Evolutionary conservation across 2,329 filamentous ascomycete species (phyloP).

Genomic region (Colletotrichum simmondsii): DNA sequence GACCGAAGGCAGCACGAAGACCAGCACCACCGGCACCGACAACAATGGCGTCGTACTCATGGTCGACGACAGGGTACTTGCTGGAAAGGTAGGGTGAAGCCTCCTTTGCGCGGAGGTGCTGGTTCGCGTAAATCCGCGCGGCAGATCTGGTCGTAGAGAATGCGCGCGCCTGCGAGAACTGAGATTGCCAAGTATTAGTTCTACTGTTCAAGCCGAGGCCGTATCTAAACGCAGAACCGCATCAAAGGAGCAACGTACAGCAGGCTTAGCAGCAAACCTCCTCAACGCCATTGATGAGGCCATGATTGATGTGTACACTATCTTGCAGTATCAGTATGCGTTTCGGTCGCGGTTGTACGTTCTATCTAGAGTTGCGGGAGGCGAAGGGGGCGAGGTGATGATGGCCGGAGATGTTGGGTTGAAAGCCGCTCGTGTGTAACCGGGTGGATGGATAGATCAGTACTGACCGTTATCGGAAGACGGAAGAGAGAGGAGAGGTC

Average conservation of each 20-base stretch:
- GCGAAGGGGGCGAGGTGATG: neutral
- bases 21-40: constrained; percentile 86
- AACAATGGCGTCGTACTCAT: constrained; percentile 98
- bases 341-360: neutral
- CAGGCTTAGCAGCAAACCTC: constrained; percentile 66
- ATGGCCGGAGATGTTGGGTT: constrained; percentile 6
- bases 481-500: constrained; percentile 4
- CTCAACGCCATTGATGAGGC: constrained; percentile 74
- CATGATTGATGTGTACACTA: constrained; percentile 50
- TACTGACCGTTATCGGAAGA: constrained; percentile 28
- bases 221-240: neutral
- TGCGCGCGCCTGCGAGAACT: constrained; percentile 78
- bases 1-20: constrained; percentile 84
- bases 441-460: neutral
- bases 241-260: constrained; percentile 56
- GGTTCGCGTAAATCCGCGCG: constrained; percentile 86
- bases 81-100: constrained; percentile 85
- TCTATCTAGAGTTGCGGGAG: neutral
- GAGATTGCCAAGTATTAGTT: constrained; percentile 19
- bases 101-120: constrained; percentile 91
- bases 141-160: constrained; percentile 90
- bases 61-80: constrained; percentile 97
- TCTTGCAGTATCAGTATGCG: constrained; percentile 1
- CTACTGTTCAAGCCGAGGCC: neutral
- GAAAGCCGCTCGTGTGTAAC: neutral